Conservation (phyloP, 305 asterid species). For the Solanum hybrid region DNA sequence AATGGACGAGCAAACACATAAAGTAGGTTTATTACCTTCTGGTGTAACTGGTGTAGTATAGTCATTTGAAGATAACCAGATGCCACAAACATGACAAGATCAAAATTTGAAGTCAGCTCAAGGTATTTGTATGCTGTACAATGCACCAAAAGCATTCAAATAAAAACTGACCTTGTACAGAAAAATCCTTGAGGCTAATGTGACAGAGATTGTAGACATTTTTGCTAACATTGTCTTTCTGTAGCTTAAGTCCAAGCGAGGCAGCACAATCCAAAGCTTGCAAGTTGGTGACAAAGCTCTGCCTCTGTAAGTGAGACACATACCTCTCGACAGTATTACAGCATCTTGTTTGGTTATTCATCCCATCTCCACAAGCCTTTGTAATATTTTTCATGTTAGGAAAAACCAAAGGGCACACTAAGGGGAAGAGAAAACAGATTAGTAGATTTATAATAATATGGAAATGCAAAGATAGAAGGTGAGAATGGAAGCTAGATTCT, state of each 20-base stretch:
- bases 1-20: not conserved
- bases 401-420: constrained; percentile 88
- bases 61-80: constrained; percentile 25
- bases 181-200: constrained; percentile 89
- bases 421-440: not conserved
- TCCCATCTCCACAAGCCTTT: constrained; percentile 49
- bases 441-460: not conserved
- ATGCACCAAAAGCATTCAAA: not conserved
- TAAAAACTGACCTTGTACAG: constrained; percentile 78
- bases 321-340: constrained; percentile 65
- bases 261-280: constrained; percentile 96
- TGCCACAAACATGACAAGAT: constrained; percentile 27
- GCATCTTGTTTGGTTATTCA: constrained; percentile 49
- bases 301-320: constrained; percentile 85
- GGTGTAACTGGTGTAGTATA: constrained; percentile 51
- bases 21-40: constrained; percentile 47
- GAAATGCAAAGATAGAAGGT: not conserved
- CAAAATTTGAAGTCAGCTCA: constrained; percentile 26
- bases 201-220: constrained; percentile 67
- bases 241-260: constrained; percentile 62
- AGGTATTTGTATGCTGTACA: not conserved
- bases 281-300: constrained; percentile 90
- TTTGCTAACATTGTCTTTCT: constrained; percentile 61
- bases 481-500: not conserved
- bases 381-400: constrained; percentile 59